A percentile compares a stretch with the other conserved stretches of the same genome.
phyloP scores from a whole-genome alignment of 2,329 filamentous ascomycete species.

The Diaporthe sp. region DNA sequence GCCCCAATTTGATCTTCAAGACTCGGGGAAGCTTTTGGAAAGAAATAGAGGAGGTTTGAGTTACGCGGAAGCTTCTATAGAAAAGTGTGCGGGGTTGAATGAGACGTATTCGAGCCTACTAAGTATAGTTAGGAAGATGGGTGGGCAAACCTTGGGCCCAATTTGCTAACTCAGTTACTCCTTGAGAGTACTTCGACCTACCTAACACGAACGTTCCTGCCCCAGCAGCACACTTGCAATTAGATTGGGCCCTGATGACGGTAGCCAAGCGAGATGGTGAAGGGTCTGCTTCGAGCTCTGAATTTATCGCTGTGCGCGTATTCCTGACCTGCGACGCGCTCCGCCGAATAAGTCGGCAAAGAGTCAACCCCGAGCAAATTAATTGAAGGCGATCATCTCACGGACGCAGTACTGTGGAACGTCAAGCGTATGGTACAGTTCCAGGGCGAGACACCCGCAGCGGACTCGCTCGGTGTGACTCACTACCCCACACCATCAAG shows the following conservation, averaged over 20 bases:
- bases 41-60: too few relatives aligned
- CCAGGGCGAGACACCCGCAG: neutral
- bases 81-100: too few relatives aligned
- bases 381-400: neutral
- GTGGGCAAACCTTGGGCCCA: neutral
- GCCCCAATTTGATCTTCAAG: slow-evolving; percentile 46
- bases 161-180: neutral
- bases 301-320: neutral
- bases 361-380: neutral
- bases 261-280: neutral
- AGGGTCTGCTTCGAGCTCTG: neutral
- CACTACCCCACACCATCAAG: slow-evolving; percentile 26
- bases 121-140: too few relatives aligned
- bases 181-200: neutral
- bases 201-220: neutral
- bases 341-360: neutral
- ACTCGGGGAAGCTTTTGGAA: neutral
- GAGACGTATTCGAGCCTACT: too few relatives aligned
- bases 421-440: neutral
- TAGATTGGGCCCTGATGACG: neutral
- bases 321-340: neutral
- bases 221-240: neutral
- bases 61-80: too few relatives aligned
- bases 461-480: slow-evolving; percentile 19
- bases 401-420: neutral